These are phyloP conservation scores for Epichloe baconii DNA, from an alignment of 2,329 filamentous ascomycete genomes.

Conservation along the genomic window DNA sequence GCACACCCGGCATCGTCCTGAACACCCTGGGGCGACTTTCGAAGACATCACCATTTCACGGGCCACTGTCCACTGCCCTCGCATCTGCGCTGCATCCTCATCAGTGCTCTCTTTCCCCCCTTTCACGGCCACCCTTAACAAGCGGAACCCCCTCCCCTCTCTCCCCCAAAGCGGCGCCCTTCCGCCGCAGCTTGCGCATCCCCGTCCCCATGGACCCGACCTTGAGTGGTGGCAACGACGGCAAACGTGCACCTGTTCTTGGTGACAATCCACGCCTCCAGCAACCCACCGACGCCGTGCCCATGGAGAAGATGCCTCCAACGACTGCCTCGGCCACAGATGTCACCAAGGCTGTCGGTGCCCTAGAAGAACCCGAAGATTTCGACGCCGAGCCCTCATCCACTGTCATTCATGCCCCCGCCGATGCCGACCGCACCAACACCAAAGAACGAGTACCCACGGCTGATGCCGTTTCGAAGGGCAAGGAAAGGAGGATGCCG, in stretches of 20 bases:
- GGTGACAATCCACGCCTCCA: constrained; percentile 18
- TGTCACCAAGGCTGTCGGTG: constrained; percentile 9
- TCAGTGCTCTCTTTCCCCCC: background rate
- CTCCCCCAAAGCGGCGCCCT: constrained; percentile 14
- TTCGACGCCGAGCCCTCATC: constrained; percentile 9
- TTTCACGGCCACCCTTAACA: background rate
- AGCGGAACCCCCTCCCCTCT: background rate
- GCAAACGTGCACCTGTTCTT: constrained; percentile 6
- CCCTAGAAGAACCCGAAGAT: constrained; percentile 9
- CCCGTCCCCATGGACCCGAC: constrained; percentile 13
- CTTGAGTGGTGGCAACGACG: constrained; percentile 18
- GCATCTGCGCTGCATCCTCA: too few species aligned
- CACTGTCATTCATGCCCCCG: constrained; percentile 5
- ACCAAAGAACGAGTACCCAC: constrained; percentile 11
- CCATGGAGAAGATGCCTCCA: constrained; percentile 22
- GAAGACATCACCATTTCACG: background rate
- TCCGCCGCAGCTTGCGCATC: too few species aligned
- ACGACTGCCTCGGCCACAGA: constrained; percentile 6
- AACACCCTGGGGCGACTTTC: background rate
- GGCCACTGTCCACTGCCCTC: background rate
- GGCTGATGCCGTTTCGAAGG: constrained; percentile 14
- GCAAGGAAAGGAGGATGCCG: constrained; percentile 20
- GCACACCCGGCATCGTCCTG: constrained; percentile 3
- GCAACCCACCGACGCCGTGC: constrained; percentile 24
- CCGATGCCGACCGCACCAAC: constrained; percentile 8